Base-by-base conservation (phyloP, 352 stramenopile species). In the Globisporangium nodosum region DNA sequence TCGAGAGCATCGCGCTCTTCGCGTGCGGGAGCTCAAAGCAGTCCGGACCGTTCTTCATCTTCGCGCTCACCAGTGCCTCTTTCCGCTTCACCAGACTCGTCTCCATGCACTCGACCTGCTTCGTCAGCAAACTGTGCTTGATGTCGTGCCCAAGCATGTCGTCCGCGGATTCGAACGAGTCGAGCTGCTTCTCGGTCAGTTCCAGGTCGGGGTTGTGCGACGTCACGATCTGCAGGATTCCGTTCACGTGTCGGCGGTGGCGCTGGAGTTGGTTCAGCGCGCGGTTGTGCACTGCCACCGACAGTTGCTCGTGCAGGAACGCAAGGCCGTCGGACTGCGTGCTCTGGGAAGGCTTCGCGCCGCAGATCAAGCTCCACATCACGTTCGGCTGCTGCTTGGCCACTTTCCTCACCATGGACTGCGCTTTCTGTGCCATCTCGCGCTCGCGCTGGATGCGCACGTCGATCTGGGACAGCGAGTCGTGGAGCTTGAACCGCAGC, bases 221-320 rank as follows among this genome's bases (percentile, higher is more conserved):
- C 12, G 69, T 85, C 52, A 92, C 78, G 39, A 92, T 92, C 69
- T 94, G 75, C 33, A 92, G 72, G 50, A 94, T 88, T 5, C 85
- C 77, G 45, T 73, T 63, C 31, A 92, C 73, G 49, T 94, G 82
- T 0, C 83, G 81, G 3, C 81, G 77, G 51, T 92, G 81, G n/a
- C 85, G 81, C 45, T 88, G 77, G 37, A 94, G 66, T 51, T 92
- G 85, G 54, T 94, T 94, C 43, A 92, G 57, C 7, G 77, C 77
- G 30, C 85, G 78, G 35, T 88, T 79, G 54, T 88, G 84, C 15
- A 81, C 63, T 9, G 78, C 69, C 18, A 89, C 60, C 0, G 75
- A 65, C 2, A 94, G 61, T 31, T 76, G 70, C 27, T 87, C 79
- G 20, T 72, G 77, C 49, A 94, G 56, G 31, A 80, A 73, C 0